Percentiles rank a stretch among this genome's conserved stretches.
phyloP scores from a whole-genome alignment of 108 stramenopile genomes.

The Skeletonema grethae region DNA sequence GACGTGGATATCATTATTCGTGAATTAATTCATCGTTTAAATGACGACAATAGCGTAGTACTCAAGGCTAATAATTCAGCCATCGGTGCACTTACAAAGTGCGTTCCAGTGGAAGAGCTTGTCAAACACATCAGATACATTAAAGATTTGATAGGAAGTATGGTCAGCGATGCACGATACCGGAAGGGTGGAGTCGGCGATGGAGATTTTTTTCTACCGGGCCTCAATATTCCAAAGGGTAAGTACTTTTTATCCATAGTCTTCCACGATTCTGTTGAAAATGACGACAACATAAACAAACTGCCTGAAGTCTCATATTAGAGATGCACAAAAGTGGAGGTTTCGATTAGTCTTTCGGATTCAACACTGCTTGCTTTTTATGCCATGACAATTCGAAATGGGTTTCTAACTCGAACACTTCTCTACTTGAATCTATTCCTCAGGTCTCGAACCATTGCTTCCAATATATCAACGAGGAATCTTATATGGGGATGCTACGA shows the following conservation, averaged over 20 bases:
- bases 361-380: slow-evolving; percentile 13
- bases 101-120: slow-evolving; percentile 90
- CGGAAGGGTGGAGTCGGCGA: slow-evolving; percentile 89
- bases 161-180: slow-evolving; percentile 88
- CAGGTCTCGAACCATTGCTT: slow-evolving; percentile 94
- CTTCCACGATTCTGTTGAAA: slow-evolving; percentile 19
- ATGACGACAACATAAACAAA: slow-evolving; percentile 55
- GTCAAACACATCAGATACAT: slow-evolving; percentile 91
- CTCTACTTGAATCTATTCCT: slow-evolving; percentile 11
- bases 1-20: slow-evolving; percentile 85
- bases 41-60: slow-evolving; percentile 83
- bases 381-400: neutral
- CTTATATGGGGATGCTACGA: slow-evolving; percentile 85
- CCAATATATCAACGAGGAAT: slow-evolving; percentile 97
- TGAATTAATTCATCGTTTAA: slow-evolving; percentile 89
- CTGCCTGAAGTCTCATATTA: slow-evolving; percentile 32
- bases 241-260: slow-evolving; percentile 22
- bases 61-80: slow-evolving; percentile 68
- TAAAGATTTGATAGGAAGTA: slow-evolving; percentile 86
- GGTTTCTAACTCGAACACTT: slow-evolving; percentile 12
- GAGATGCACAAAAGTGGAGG: slow-evolving; percentile 28
- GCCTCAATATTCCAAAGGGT: slow-evolving; percentile 94
- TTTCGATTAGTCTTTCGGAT: slow-evolving; percentile 91
- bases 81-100: slow-evolving; percentile 74
- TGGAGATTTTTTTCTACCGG: slow-evolving; percentile 91